Conservation (phyloP, 1,139 yeast species). For the Scheffersomyces illinoinensis region DNA sequence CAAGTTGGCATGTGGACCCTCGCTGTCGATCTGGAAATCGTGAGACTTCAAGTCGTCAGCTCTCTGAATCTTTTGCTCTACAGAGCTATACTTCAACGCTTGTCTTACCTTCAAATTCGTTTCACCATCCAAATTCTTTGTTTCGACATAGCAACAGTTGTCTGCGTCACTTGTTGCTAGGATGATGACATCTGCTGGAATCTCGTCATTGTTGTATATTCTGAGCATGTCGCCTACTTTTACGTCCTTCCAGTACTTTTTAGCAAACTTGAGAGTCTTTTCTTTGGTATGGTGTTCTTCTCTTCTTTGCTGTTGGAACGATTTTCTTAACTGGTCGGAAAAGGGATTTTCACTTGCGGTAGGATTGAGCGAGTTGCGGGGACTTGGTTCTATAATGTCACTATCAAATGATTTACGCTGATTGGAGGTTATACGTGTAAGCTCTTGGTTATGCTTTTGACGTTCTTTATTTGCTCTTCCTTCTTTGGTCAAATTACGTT, state of each 20-base stretch:
- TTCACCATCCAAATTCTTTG: conserved; percentile 63
- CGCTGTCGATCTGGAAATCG: conserved; percentile 49
- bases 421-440: conserved; percentile 5
- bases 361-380: conserved; percentile 5
- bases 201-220: conserved; percentile 55
- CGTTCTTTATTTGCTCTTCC: conserved; percentile 36
- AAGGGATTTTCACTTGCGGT: conserved; percentile 20
- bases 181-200: conserved; percentile 57
- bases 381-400: conserved; percentile 13
- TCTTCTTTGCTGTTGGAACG: conserved; percentile 18
- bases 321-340: conserved; percentile 19
- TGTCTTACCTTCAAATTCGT: conserved; percentile 58
- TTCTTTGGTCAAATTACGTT: conserved; percentile 35
- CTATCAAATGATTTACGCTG: conserved; percentile 39
- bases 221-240: conserved; percentile 56
- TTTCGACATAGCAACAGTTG: conserved; percentile 56
- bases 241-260: conserved; percentile 54
- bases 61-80: conserved; percentile 29
- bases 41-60: conserved; percentile 47
- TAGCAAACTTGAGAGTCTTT: conserved; percentile 31
- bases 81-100: conserved; percentile 45
- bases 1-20: conserved; percentile 57
- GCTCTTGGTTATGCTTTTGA: conserved; percentile 14
- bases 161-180: conserved; percentile 55
- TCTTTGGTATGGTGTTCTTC: conserved; percentile 4